Evolutionary conservation across 768 basidiomycete species (phyloP).

Genomic region (Boletus pseudo-olivaceus): DNA sequence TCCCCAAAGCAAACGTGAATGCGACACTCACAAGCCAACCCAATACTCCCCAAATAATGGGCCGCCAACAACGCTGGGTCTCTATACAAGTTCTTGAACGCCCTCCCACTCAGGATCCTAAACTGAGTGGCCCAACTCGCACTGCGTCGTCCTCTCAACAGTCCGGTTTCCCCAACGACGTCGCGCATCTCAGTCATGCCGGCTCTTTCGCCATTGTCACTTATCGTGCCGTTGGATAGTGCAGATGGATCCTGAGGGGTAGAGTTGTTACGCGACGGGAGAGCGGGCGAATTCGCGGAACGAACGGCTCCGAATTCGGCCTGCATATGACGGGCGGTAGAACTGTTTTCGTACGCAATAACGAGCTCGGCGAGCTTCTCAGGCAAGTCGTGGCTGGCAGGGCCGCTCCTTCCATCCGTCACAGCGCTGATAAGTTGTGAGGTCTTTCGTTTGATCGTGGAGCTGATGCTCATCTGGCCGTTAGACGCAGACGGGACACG

Average conservation of each 20-base stretch:
- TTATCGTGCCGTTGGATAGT: constrained; percentile 27
- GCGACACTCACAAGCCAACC: constrained; percentile 67
- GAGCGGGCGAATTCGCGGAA: constrained; percentile 7
- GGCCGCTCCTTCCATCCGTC: constrained; percentile 29
- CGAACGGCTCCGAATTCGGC: constrained; percentile 54
- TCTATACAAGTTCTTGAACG: constrained; percentile 97
- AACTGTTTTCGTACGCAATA: constrained; percentile 63
- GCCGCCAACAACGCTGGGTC: constrained; percentile 89
- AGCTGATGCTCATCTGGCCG: constrained; percentile 42
- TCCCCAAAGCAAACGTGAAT: not conserved
- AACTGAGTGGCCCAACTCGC: constrained; percentile 92
- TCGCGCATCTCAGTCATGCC: constrained; percentile 54
- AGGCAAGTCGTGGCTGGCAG: constrained; percentile 38
- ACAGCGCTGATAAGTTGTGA: constrained; percentile 69
- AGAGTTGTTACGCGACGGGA: not conserved
- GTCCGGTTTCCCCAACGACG: constrained; percentile 60
- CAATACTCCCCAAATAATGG: constrained; percentile 84
- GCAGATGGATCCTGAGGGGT: not conserved
- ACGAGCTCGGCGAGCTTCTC: constrained; percentile 72
- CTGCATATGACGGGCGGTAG: constrained; percentile 58
- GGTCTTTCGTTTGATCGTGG: constrained; percentile 66
- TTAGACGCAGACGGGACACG: constrained; percentile 27
- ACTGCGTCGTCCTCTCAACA: constrained; percentile 70
- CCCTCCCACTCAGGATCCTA: constrained; percentile 87
- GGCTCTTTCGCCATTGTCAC: constrained; percentile 23